Conservation (phyloP, 1,139 yeast genomes). For the Blastobotrys raffinosifermentans region DNA sequence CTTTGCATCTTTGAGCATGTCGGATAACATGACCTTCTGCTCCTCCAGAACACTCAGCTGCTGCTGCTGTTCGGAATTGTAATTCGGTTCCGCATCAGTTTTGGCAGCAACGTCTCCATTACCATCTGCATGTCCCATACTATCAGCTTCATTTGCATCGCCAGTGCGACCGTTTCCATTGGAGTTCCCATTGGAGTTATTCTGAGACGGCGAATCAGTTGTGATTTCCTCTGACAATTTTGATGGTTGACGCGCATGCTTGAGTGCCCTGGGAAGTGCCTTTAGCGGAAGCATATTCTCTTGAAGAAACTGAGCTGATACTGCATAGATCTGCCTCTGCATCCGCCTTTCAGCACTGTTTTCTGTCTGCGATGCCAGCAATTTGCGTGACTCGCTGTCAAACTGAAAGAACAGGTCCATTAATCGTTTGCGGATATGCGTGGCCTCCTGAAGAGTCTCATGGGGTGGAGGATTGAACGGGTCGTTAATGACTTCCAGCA, state of each 20-base stretch:
- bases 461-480: conserved; percentile 30
- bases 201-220: too few relatives aligned
- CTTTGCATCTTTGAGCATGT: conserved; percentile 57
- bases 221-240: conserved; percentile 6
- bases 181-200: conserved; percentile 4
- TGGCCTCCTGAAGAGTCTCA: conserved; percentile 33
- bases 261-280: conserved; percentile 40
- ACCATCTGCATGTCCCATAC: too few relatives aligned
- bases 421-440: conserved; percentile 38
- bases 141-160: not conserved
- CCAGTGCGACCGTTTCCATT: conserved; percentile 5
- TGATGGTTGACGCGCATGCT: conserved; percentile 23
- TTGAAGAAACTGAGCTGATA: conserved; percentile 47
- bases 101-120: too few relatives aligned
- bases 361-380: conserved; percentile 29
- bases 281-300: conserved; percentile 51
- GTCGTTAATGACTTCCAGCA: conserved; percentile 32
- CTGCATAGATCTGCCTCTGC: conserved; percentile 42
- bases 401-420: conserved; percentile 42
- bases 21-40: conserved; percentile 65
- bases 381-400: conserved; percentile 40
- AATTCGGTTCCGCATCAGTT: conserved; percentile 38
- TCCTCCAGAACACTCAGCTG: conserved; percentile 83
- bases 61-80: conserved; percentile 50
- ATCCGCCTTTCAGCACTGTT: conserved; percentile 39